Percentiles rank a stretch among this genome's conserved stretches.
phyloP scores from a whole-genome alignment of 257 asterid genomes.

The Schizonepeta tenuifolia region DNA sequence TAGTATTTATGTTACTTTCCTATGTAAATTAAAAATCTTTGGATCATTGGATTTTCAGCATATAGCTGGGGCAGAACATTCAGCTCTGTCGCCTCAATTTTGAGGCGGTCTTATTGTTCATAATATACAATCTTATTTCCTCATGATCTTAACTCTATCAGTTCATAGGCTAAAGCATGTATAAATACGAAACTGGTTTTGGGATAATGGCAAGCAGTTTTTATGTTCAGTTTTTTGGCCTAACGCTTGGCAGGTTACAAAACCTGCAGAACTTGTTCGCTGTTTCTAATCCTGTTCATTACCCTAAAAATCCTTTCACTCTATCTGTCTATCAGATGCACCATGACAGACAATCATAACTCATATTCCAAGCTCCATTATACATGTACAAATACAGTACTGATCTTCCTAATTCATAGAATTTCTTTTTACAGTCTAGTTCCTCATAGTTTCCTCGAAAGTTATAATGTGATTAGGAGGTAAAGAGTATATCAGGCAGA shows the following conservation, averaged over 20 bases:
- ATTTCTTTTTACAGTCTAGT: background rate
- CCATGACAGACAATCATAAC: slow-evolving; percentile 1
- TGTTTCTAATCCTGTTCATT: background rate
- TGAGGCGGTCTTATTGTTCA: no score
- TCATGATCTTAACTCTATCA: no score
- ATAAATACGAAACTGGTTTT: no score
- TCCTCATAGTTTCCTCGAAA: slow-evolving; percentile 1
- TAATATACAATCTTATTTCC: no score
- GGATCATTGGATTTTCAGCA: no score
- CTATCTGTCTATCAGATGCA: background rate
- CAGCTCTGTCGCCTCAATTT: no score
- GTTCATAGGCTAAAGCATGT: no score
- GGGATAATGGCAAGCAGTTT: background rate
- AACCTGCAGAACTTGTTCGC: background rate
- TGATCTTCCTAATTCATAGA: slow-evolving; percentile 7
- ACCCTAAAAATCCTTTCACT: background rate
- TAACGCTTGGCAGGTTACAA: background rate
- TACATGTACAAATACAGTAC: slow-evolving; percentile 1
- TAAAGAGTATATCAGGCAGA: slow-evolving; percentile 26
- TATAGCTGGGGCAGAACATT: no score
- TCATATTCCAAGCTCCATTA: slow-evolving; percentile 9
- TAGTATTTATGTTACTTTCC: no score
- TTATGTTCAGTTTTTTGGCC: background rate
- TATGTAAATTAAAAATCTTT: no score
- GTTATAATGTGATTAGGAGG: slow-evolving; percentile 8